Evolutionary conservation across 495 filamentous ascomycete species (phyloP), one percentile per base, ranked within the genome.

Genomic region (Echria macrotheca): DNA sequence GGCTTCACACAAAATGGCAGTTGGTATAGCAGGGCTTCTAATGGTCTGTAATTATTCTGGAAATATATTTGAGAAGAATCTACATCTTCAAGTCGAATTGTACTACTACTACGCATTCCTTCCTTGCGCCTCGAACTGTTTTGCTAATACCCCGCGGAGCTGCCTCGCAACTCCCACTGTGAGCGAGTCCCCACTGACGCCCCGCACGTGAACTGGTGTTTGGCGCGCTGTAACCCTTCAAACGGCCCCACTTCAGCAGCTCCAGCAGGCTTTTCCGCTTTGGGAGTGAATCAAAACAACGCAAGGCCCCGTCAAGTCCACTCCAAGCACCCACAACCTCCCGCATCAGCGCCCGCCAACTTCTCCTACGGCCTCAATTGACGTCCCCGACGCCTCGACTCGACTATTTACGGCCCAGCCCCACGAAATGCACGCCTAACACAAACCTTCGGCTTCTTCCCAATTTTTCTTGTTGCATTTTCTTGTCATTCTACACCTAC

Each of bases 231-330:
- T 10, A 23, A n/a, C n/a, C n/a, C n/a, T n/a, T n/a, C n/a, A n/a
- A n/a, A 28, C 10, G 45, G 38, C 49, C 50, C 62, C 62, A 58
- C 56, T 35, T 21, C 1, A 17, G n/a, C 12, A 25, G 37, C 50
- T 37, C 36, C 47, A 58, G 2, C 23, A 37, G 18, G 50, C 62
- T 47, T 57, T 53, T 54, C 60, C 62, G 0, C n/a, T 59, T 63
- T 45, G 6, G 62, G 62, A 49, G 36, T 24, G 43, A 57, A 61
- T 63, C 60, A 65, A 65, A 63, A 63, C 59, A 65, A 63, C 54
- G 44, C 37, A 54, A 53, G 57, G 18, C 53, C 53, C 7, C 23
- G 44, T 50, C 14, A 37, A 54, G 47, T 44, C 47, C 33, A 48
- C 32, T 8, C 26, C 40, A 44, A 53, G 53, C 57, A 59, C 56